Percentiles rank a stretch among this genome's conserved stretches.
phyloP scores from a whole-genome alignment of 2,329 filamentous ascomycete species.

The Sporothrix pallida region DNA sequence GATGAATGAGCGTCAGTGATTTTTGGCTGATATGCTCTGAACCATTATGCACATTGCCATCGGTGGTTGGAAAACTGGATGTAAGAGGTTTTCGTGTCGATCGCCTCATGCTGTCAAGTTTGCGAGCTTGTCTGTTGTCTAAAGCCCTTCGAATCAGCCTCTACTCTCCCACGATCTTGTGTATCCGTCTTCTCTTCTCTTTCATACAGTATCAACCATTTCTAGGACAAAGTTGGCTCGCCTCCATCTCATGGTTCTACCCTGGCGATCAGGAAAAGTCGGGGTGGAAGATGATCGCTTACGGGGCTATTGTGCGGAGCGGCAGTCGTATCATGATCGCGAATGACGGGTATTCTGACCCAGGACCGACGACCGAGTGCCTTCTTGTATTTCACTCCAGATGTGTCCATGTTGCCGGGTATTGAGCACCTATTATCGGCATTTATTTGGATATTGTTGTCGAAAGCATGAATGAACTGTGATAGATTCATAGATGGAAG shows the following conservation, averaged over 20 bases:
- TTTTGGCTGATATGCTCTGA: conserved; percentile 16
- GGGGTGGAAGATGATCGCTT: background rate
- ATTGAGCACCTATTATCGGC: background rate
- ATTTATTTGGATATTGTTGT: too few species aligned
- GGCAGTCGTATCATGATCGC: background rate
- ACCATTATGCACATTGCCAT: background rate
- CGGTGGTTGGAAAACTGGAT: background rate
- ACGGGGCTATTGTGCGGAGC: too few species aligned
- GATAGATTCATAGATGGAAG: background rate
- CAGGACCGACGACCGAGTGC: background rate
- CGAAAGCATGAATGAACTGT: too few species aligned
- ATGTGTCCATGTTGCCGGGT: background rate
- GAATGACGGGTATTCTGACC: background rate
- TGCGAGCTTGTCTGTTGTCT: background rate
- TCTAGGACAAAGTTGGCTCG: background rate
- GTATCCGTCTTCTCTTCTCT: background rate
- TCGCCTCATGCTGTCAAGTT: background rate
- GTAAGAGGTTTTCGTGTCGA: background rate
- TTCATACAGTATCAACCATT: background rate
- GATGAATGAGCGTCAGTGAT: background rate
- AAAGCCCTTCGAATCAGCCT: background rate
- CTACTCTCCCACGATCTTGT: too few species aligned
- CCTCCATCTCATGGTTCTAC: background rate
- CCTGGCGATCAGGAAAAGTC: conserved; percentile 21
- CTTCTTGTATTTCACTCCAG: background rate